Evolutionary conservation across 2,329 filamentous ascomycete genomes (phyloP).

Genomic region (Neopestalotiopsis sp.): DNA sequence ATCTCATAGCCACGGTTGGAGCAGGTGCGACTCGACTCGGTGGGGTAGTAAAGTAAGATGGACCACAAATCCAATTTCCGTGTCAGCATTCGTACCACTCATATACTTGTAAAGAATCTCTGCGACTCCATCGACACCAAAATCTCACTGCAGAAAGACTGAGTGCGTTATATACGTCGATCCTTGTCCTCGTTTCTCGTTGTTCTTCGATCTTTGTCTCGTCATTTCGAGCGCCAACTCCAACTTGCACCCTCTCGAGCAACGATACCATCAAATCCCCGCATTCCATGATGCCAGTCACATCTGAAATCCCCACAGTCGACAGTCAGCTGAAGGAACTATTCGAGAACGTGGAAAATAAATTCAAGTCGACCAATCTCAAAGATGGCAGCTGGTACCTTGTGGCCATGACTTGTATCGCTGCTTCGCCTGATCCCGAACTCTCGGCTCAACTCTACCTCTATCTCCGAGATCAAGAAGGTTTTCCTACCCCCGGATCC

Average conservation of each 20-base stretch:
- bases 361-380: conserved; percentile 19
- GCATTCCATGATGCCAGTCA: background rate
- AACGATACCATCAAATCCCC: background rate
- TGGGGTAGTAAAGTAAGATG: background rate
- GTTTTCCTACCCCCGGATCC: conserved; percentile 46
- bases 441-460: conserved; percentile 58
- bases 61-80: background rate
- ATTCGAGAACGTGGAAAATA: conserved; percentile 17
- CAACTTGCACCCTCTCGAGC: background rate
- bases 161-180: background rate
- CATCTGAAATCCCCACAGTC: background rate
- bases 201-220: background rate
- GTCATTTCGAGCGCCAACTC: background rate
- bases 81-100: background rate
- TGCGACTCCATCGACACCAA: background rate
- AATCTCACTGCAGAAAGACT: background rate
- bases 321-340: conserved; percentile 8
- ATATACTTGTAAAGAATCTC: background rate
- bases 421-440: conserved; percentile 42
- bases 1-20: background rate
- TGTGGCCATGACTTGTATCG: conserved; percentile 44
- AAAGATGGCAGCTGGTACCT: conserved; percentile 32
- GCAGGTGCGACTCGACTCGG: background rate
- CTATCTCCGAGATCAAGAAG: conserved; percentile 55
- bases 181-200: background rate